Evolutionary conservation across 2,329 filamentous ascomycete genomes (phyloP), one percentile per base, ranked within the genome.

Genomic region (Kalaharituber pfeilii): DNA sequence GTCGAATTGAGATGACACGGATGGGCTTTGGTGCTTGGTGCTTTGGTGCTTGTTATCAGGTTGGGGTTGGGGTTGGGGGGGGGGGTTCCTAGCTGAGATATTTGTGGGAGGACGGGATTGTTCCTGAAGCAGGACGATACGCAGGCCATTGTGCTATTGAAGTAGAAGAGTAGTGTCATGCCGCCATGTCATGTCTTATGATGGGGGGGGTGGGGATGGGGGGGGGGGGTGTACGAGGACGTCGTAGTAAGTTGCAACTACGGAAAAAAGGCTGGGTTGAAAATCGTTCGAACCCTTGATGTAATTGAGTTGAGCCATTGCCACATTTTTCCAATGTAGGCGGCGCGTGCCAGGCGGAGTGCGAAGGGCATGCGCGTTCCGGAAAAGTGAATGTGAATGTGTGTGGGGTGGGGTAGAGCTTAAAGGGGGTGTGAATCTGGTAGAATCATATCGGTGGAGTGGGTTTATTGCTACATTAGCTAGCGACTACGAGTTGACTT

Each of bases 281-380:
- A 50, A 50, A 52, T 55, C 57, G 51, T 50, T 59, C 25, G 55
- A 57, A 59, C 55, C 57, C 57, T 59, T 59, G 57, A 59, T 59
- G 57, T 59, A 59, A 59, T 59, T 55, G 54, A 57, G 57, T 57
- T 51, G 57, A 55, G 57, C 57, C 57, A 39, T 59, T 59, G 57
- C 57, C 57, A 59, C 57, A 15, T 55, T 57, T 56, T 57, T 53
- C 50, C 50, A 56, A 57, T 57, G 56, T 57, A 53, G 57, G 57
- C 56, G 57, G 56, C 56, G 57, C 53, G 57, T 57, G 57, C 56
- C 57, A 56, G 57, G 57, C 56, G 57, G 56, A 59, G 57, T 53
- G 57, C 56, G 55, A 20, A 33, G 27, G 36, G 51, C 45, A 51
- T 49, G 50, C 50, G 42, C 49, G 55, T 56, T 54, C 22, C 33